These are phyloP conservation scores for Melastoma candidum DNA, from an alignment of 441 rosid genomes.

Conservation along the genomic window DNA sequence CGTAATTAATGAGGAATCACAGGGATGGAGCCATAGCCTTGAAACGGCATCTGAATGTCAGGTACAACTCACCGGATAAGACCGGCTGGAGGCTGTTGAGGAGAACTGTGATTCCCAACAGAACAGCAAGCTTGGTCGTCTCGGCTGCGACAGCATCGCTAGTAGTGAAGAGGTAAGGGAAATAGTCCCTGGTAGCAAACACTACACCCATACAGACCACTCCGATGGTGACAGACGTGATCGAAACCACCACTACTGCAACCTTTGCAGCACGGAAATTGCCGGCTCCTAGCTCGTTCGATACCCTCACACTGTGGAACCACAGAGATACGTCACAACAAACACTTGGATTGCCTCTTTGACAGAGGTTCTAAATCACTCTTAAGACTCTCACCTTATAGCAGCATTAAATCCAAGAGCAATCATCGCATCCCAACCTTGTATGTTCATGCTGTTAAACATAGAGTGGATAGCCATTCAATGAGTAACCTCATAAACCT, in stretches of 20 bases:
- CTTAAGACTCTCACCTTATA: constrained; percentile 41
- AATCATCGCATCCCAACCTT: constrained; percentile 88
- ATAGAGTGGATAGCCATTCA: constrained; percentile 1
- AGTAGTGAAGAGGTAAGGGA: constrained; percentile 71
- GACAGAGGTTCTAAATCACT: too few relatives aligned
- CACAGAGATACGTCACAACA: not conserved
- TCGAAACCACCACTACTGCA: constrained; percentile 60
- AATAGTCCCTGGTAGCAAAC: constrained; percentile 43
- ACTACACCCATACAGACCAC: constrained; percentile 46
- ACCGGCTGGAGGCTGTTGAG: constrained; percentile 88
- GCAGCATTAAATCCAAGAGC: constrained; percentile 91
- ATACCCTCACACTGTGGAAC: constrained; percentile 62
- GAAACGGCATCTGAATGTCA: not conserved
- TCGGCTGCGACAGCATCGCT: constrained; percentile 70
- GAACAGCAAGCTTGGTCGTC: constrained; percentile 50
- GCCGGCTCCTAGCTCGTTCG: constrained; percentile 85
- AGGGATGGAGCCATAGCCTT: not conserved
- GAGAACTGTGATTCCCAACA: constrained; percentile 63
- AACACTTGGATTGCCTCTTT: too few relatives aligned
- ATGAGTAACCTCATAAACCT: not conserved
- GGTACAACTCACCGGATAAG: constrained; percentile 46
- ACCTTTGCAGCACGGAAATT: constrained; percentile 56
- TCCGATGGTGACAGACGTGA: constrained; percentile 59
- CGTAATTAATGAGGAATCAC: not conserved
- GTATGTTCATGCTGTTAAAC: constrained; percentile 63